Evolutionary conservation across 2,329 filamentous ascomycete genomes (phyloP).

Genomic region (Pestalotiopsis sp.): DNA sequence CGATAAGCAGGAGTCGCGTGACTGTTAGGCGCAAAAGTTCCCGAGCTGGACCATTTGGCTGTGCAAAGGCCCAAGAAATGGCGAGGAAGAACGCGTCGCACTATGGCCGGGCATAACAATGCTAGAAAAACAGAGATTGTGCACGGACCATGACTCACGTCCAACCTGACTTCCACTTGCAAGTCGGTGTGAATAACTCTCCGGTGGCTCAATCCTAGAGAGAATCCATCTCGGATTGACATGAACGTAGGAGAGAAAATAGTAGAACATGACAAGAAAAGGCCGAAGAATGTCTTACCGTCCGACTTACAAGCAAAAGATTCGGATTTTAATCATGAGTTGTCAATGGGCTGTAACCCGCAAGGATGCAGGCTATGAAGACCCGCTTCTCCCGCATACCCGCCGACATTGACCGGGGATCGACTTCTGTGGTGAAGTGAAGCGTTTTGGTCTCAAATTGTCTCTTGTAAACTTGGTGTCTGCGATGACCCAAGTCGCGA

Average conservation of each 20-base stretch:
- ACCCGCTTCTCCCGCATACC: neutral
- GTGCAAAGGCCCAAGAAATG: neutral
- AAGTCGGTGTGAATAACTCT: neutral
- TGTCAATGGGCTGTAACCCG: neutral
- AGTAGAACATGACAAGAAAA: neutral
- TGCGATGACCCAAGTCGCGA: neutral
- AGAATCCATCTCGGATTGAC: neutral
- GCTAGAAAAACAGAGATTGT: neutral
- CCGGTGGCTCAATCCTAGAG: neutral
- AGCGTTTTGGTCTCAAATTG: neutral
- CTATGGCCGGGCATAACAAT: neutral
- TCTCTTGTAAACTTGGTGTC: neutral
- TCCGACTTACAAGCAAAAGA: neutral
- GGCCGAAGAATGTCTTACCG: neutral
- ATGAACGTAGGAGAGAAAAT: neutral
- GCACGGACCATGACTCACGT: neutral
- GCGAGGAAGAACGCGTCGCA: neutral
- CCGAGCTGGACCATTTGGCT: neutral
- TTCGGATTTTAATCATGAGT: neutral
- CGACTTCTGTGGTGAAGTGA: neutral
- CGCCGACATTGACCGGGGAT: neutral
- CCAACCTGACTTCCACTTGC: neutral
- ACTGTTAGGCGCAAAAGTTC: constrained; percentile 1
- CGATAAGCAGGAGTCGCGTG: neutral
- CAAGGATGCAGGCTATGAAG: neutral